Evolutionary conservation across 352 stramenopile species (phyloP).

Genomic region (Phytophthora uliginosa): DNA sequence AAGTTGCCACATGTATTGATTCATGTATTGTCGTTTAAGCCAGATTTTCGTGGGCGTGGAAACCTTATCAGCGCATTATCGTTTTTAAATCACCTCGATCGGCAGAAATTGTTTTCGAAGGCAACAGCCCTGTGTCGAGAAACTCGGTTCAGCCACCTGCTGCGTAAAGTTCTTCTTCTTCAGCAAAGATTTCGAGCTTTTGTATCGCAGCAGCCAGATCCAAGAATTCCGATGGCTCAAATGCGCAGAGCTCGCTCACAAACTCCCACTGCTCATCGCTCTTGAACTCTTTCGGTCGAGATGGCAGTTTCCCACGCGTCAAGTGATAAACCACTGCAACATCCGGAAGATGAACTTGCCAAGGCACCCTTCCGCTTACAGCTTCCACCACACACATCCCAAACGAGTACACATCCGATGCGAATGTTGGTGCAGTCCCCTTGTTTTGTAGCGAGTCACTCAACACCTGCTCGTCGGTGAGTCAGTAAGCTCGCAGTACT

Average conservation of each 20-base stretch:
- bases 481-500: too few species aligned
- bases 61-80: too few species aligned
- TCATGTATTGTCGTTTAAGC: too few species aligned
- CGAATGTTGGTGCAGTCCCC: neutral
- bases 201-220: neutral
- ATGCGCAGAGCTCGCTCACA: neutral
- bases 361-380: constrained; percentile 1
- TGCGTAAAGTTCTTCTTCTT: neutral
- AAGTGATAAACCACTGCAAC: constrained; percentile 10
- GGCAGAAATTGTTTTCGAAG: neutral
- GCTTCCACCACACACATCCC: constrained; percentile 20
- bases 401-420: constrained; percentile 21
- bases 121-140: neutral
- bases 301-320: neutral
- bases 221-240: neutral
- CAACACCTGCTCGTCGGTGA: too few species aligned
- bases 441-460: neutral
- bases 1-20: too few species aligned
- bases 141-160: neutral
- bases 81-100: neutral
- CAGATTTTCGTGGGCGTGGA: too few species aligned
- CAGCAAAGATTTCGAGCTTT: neutral
- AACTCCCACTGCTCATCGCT: constrained; percentile 12
- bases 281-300: constrained; percentile 4
- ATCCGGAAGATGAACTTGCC: neutral